A percentile compares a stretch with the other conserved stretches of the same genome.
These are phyloP conservation scores for Pistacia integerrima DNA, from an alignment of 345 rosid species.

Conservation along the genomic window DNA sequence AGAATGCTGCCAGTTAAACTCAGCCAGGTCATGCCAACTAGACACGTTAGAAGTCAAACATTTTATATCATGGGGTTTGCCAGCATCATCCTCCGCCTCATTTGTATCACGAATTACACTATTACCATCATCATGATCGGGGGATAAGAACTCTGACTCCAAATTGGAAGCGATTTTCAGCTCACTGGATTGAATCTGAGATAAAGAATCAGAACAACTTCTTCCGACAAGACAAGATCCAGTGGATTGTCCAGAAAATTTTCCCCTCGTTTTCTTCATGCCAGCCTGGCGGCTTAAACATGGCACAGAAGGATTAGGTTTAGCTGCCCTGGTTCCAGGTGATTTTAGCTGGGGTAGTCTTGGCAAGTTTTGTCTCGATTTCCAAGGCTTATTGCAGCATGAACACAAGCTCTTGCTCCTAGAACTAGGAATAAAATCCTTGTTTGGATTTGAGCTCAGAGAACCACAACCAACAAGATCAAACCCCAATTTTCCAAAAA, in stretches of 20 bases:
- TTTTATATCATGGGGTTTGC: constrained; percentile 22
- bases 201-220: constrained; percentile 39
- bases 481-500: constrained; percentile 47
- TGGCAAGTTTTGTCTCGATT: constrained; percentile 41
- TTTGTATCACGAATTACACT: constrained; percentile 22
- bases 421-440: constrained; percentile 27
- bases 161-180: constrained; percentile 53
- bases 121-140: constrained; percentile 45
- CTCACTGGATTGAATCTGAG: constrained; percentile 56
- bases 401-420: constrained; percentile 43
- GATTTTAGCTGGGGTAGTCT: constrained; percentile 37
- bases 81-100: constrained; percentile 21
- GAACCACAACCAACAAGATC: constrained; percentile 31
- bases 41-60: constrained; percentile 17
- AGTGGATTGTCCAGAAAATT: constrained; percentile 24
- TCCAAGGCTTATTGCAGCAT: constrained; percentile 64
- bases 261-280: constrained; percentile 43
- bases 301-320: constrained; percentile 39
- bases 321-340: constrained; percentile 20
- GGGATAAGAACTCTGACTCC: constrained; percentile 54
- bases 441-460: constrained; percentile 28
- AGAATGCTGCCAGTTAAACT: constrained; percentile 24
- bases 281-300: constrained; percentile 31
- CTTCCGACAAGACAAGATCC: constrained; percentile 26
- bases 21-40: constrained; percentile 9